Percentiles rank a stretch among this genome's conserved stretches.
phyloP scores from a whole-genome alignment of 1,284 basidiomycete genomes.

The Sporisorium graminicola region DNA sequence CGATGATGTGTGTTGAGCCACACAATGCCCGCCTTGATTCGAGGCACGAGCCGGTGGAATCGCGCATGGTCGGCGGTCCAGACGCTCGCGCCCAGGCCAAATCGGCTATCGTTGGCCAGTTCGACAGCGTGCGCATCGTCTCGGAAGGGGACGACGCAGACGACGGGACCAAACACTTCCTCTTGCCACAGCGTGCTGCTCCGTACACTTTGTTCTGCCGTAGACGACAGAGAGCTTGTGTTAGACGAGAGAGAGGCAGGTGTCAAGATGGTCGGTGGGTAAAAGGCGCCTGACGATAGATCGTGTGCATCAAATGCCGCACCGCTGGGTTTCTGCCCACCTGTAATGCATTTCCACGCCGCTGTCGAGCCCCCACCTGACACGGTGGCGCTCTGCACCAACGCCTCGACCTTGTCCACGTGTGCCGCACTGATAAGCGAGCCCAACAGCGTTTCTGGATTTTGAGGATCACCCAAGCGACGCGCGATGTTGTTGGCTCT shows the following conservation, averaged over 20 bases:
- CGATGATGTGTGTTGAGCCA: conserved; percentile 89
- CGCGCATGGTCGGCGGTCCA: conserved; percentile 76
- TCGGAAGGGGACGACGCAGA: conserved; percentile 71
- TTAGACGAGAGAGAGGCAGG: conserved; percentile 51
- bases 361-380: neutral
- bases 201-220: conserved; percentile 55
- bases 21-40: conserved; percentile 74
- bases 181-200: conserved; percentile 79
- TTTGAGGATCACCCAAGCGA: conserved; percentile 81
- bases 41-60: conserved; percentile 15
- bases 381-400: conserved; percentile 73
- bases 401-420: conserved; percentile 76
- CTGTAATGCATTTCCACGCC: conserved; percentile 74
- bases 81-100: conserved; percentile 82
- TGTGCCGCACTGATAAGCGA: conserved; percentile 79
- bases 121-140: conserved; percentile 77
- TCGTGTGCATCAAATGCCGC: conserved; percentile 79
- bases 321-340: conserved; percentile 76
- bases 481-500: conserved; percentile 77
- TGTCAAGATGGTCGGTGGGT: conserved; percentile 79
- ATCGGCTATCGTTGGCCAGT: conserved; percentile 81
- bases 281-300: conserved; percentile 79
- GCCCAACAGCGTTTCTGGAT: conserved; percentile 80
- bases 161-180: conserved; percentile 84
- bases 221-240: neutral